These are phyloP conservation scores for Nidularia pulvinata DNA, from an alignment of 768 basidiomycete species.

Conservation along the genomic window DNA sequence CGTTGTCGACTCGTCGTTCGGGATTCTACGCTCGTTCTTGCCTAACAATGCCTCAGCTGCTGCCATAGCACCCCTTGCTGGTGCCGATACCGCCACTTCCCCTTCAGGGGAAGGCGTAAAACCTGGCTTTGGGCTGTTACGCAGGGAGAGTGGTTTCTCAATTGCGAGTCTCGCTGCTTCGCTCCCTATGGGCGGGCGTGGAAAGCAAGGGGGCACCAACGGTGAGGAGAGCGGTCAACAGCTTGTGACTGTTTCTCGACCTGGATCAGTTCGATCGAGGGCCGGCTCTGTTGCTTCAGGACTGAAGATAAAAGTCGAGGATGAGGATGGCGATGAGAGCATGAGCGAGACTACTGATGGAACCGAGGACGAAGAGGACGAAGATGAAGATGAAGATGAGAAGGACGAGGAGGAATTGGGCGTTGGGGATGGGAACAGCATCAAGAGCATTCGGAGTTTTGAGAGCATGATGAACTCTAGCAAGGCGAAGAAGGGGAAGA, in stretches of 20 bases:
- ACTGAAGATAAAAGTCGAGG: constrained; percentile 26
- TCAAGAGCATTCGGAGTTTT: background rate
- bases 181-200: constrained; percentile 49
- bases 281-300: constrained; percentile 8
- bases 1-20: constrained; percentile 90
- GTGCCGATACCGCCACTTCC: constrained; percentile 6
- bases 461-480: constrained; percentile 13
- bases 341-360: constrained; percentile 35
- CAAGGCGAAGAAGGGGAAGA: constrained; percentile 30
- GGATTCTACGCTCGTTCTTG: constrained; percentile 79
- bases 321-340: constrained; percentile 36
- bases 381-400: constrained; percentile 37
- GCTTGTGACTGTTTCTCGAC: constrained; percentile 42
- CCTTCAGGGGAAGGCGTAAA: constrained; percentile 9
- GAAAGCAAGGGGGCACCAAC: constrained; percentile 18
- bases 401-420: constrained; percentile 32
- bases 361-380: constrained; percentile 40
- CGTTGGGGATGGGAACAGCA: constrained; percentile 29
- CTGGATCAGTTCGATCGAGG: constrained; percentile 33
- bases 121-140: constrained; percentile 65
- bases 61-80: background rate
- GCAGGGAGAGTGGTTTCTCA: constrained; percentile 80
- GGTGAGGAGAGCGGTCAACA: constrained; percentile 45
- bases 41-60: constrained; percentile 29
- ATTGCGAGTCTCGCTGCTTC: constrained; percentile 73